Percentiles rank a stretch among this genome's conserved stretches.
Conservation (phyloP, 176 grass and related monocot species). For the Carex pumila region DNA sequence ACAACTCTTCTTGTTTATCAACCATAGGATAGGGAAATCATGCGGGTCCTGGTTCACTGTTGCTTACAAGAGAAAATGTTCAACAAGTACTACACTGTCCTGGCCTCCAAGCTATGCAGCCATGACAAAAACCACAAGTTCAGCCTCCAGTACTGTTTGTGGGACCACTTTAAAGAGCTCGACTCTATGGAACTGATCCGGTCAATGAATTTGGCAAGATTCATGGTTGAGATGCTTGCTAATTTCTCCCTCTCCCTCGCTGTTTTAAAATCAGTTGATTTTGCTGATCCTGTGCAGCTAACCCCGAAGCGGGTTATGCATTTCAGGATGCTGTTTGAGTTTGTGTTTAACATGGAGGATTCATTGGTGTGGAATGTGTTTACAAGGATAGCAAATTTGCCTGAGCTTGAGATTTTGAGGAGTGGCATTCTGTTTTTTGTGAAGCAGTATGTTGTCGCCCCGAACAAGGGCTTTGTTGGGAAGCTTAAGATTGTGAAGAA, state of each 20-base stretch:
- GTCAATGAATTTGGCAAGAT: conserved; percentile 76
- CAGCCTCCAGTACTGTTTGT: conserved; percentile 81
- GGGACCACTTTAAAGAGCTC: conserved; percentile 93
- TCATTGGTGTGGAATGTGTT: conserved; percentile 68
- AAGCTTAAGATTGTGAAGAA: conserved; percentile 84
- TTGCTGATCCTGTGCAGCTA: conserved; percentile 47
- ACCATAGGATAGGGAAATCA: conserved; percentile 81
- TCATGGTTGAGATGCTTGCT: conserved; percentile 60
- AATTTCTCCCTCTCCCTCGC: conserved; percentile 75
- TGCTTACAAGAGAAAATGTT: conserved; percentile 95
- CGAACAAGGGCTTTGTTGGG: conserved; percentile 23
- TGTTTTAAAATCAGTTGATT: conserved; percentile 57
- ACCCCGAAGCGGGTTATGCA: conserved; percentile 52
- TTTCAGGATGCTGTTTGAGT: conserved; percentile 73
- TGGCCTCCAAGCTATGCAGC: conserved; percentile 84
- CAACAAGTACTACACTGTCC: conserved; percentile 81
- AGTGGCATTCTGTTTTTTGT: conserved; percentile 57
- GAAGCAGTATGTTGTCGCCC: conserved; percentile 54
- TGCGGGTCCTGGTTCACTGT: conserved; percentile 87
- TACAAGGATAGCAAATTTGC: conserved; percentile 49
- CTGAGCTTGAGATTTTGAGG: conserved; percentile 60
- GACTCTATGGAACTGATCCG: conserved; percentile 61
- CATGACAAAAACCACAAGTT: conserved; percentile 97
- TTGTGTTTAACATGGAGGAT: conserved; percentile 51
- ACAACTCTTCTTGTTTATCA: neutral